Evolutionary conservation across 176 grass and related monocot species (phyloP).

Genomic region (Oryza glumipatula): DNA sequence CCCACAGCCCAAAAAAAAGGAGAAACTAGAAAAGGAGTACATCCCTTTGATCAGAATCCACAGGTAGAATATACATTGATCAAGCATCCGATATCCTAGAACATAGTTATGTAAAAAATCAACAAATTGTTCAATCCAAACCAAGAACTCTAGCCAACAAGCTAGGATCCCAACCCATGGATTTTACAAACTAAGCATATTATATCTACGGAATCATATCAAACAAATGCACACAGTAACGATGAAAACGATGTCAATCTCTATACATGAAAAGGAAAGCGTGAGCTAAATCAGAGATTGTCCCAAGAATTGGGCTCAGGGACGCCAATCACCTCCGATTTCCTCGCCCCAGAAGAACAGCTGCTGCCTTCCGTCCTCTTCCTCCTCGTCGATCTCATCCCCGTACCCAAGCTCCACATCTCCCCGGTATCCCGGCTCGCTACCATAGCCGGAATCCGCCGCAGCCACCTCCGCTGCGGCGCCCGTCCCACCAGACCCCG

Average conservation of each 20-base stretch:
- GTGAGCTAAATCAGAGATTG: slow-evolving; percentile 1
- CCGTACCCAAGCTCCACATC: slow-evolving; percentile 83
- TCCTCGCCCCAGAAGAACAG: slow-evolving; percentile 69
- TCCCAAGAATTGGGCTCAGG: slow-evolving; percentile 32
- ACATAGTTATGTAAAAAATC: not conserved
- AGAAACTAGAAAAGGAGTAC: not conserved
- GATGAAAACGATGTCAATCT: not conserved
- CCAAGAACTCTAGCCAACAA: not conserved
- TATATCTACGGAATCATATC: not conserved
- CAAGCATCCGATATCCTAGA: not conserved
- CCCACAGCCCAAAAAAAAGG: not conserved
- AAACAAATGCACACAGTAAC: not conserved
- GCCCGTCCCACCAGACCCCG: slow-evolving; percentile 23
- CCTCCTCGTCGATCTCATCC: slow-evolving; percentile 78
- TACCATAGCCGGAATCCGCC: slow-evolving; percentile 77
- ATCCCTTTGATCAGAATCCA: not conserved
- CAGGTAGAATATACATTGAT: not conserved
- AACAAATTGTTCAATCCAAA: not conserved
- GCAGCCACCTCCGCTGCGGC: slow-evolving; percentile 42
- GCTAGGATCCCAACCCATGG: not conserved
- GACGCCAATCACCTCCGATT: slow-evolving; percentile 63
- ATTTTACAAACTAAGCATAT: not conserved
- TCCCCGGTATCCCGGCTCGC: slow-evolving; percentile 77
- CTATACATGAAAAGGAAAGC: not conserved
- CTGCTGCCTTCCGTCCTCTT: slow-evolving; percentile 68